These are phyloP conservation scores for Flammula alnicola DNA, from an alignment of 1,284 basidiomycete genomes.

Conservation along the genomic window DNA sequence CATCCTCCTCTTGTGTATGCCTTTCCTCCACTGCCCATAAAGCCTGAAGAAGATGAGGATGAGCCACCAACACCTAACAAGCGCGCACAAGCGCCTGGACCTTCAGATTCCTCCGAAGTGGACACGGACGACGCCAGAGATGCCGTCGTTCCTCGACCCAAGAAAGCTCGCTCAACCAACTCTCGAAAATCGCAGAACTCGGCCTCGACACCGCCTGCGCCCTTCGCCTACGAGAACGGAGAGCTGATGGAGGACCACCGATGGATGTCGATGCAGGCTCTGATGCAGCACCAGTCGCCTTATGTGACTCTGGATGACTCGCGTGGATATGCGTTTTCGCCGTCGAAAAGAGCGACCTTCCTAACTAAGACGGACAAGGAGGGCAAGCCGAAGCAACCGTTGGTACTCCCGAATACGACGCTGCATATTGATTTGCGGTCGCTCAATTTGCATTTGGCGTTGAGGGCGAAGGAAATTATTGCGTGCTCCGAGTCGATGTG, in stretches of 20 bases:
- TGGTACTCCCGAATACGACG: constrained; percentile 46
- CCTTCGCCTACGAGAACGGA: constrained; percentile 8
- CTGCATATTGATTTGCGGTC: constrained; percentile 58
- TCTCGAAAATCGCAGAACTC: constrained; percentile 21
- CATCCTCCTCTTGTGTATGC: constrained; percentile 62
- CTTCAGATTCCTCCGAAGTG: constrained; percentile 16
- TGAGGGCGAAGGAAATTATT: constrained; percentile 61
- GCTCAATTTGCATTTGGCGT: constrained; percentile 61
- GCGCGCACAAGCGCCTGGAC: too few relatives aligned
- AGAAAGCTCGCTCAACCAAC: constrained; percentile 16
- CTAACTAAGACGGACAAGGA: constrained; percentile 24
- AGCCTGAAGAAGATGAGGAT: constrained; percentile 15
- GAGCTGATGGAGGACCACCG: constrained; percentile 31
- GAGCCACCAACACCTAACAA: too few relatives aligned
- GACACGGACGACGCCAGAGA: constrained; percentile 43
- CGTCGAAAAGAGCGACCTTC: constrained; percentile 37
- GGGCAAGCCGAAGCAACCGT: constrained; percentile 13
- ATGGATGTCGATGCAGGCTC: constrained; percentile 37
- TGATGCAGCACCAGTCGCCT: constrained; percentile 42
- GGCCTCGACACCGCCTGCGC: too few relatives aligned
- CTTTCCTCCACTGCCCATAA: constrained; percentile 52
- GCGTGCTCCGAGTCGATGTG: constrained; percentile 76
- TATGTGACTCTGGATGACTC: constrained; percentile 52
- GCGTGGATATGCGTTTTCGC: constrained; percentile 45
- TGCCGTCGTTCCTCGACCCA: constrained; percentile 36